Conservation (phyloP, 1,139 yeast genomes). For the Taiozyma sp. region DNA sequence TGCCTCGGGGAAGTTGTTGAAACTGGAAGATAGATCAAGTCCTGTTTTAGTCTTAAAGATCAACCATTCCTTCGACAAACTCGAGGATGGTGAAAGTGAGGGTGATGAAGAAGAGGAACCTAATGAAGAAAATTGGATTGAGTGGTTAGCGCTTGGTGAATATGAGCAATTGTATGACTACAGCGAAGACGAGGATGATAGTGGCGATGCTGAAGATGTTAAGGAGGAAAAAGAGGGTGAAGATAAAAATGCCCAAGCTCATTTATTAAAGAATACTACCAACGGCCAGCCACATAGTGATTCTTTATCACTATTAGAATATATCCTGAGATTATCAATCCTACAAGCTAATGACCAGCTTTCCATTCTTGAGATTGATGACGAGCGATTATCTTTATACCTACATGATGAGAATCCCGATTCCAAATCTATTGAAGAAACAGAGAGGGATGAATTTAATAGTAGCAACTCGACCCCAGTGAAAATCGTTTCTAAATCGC, state of each 20-base stretch:
- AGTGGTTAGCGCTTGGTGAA: slow-evolving; percentile 31
- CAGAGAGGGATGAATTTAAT: neutral
- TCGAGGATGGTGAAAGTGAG: slow-evolving; percentile 15
- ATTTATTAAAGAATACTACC: neutral
- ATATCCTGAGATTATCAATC: slow-evolving; percentile 55
- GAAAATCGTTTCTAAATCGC: neutral
- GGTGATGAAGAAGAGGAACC: slow-evolving; percentile 2
- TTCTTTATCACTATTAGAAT: slow-evolving; percentile 61
- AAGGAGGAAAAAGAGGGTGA: neutral
- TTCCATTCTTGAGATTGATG: slow-evolving; percentile 51
- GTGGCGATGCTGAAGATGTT: slow-evolving; percentile 2
- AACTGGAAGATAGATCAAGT: slow-evolving; percentile 57
- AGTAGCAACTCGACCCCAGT: slow-evolving; percentile 4
- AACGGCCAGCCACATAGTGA: slow-evolving; percentile 9
- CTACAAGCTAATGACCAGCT: slow-evolving; percentile 60
- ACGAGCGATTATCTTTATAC: slow-evolving; percentile 63
- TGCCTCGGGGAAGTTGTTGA: slow-evolving; percentile 65
- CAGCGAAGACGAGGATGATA: slow-evolving; percentile 9
- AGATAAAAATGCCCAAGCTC: neutral
- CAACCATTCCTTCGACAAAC: slow-evolving; percentile 27
- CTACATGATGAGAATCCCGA: slow-evolving; percentile 51
- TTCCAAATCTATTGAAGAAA: neutral
- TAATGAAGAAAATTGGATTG: slow-evolving; percentile 10
- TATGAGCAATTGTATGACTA: slow-evolving; percentile 26
- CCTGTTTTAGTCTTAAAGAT: slow-evolving; percentile 67